phyloP scores from a whole-genome alignment of 2,329 filamentous ascomycete species.

The Ophiostoma ulmi region DNA sequence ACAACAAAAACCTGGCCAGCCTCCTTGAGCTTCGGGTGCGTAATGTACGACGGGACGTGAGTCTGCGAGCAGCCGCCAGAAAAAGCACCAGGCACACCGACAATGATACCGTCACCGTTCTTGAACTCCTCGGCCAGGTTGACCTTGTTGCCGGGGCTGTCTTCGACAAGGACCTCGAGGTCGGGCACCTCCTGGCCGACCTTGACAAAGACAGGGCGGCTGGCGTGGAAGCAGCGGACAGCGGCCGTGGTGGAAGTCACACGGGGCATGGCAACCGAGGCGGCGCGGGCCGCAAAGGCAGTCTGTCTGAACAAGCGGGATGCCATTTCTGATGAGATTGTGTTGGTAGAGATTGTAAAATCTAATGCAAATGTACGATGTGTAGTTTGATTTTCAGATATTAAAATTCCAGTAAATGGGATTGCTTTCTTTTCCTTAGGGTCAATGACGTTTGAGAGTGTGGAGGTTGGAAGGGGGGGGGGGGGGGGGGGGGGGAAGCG shows the following conservation, averaged over 20 bases:
- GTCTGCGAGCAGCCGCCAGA: constrained; percentile 52
- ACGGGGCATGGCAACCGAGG: constrained; percentile 5
- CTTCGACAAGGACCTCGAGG: constrained; percentile 72
- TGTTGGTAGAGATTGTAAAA: neutral
- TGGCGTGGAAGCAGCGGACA: constrained; percentile 56
- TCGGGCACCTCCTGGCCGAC: constrained; percentile 75
- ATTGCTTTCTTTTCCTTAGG: constrained; percentile 3
- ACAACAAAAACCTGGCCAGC: constrained; percentile 85
- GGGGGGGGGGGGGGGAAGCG: neutral
- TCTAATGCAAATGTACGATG: neutral
- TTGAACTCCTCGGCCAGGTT: constrained; percentile 73
- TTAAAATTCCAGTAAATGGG: neutral
- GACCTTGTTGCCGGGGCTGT: constrained; percentile 87
- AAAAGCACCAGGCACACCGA: constrained; percentile 80
- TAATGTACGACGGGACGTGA: constrained; percentile 84
- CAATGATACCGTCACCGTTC: constrained; percentile 69
- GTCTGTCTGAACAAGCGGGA: constrained; percentile 24
- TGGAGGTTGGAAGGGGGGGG: constrained; percentile 11
- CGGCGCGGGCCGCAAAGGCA: constrained; percentile 22
- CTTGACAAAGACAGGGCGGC: constrained; percentile 59
- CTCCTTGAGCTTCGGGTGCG: constrained; percentile 68
- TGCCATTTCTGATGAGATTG: constrained; percentile 21
- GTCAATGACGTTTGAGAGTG: constrained; percentile 8
- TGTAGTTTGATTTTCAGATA: neutral
- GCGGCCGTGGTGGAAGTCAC: constrained; percentile 2